Base-by-base conservation (phyloP, 306 rosid genomes). In the Phaseolus lunatus region DNA sequence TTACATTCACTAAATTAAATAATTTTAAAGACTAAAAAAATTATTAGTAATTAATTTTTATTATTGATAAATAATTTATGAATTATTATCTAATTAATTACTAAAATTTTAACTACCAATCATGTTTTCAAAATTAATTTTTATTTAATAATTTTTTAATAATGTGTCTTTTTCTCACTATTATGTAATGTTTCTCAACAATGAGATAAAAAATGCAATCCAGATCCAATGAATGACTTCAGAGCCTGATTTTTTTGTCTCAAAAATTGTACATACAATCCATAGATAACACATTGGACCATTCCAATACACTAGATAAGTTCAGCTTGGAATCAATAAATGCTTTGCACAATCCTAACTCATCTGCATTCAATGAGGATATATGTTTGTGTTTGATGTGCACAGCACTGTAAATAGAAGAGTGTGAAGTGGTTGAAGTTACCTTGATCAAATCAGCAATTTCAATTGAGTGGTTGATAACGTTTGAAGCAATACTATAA, bases 401-500 rank as follows among this genome's bases (percentile, higher is more conserved):
- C 45, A 70, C 44, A 61, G 31, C 5, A 14, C 5, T 29, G 1
- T 16, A 15, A 4, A 31, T 37, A 4, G 3, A 15, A 0, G 67
- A 44, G 47, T 61, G 62, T 75, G 9, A 62, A 29, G 16, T 11
- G 5, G 2, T 6, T 11, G 54, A 45, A 23, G 15, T 67, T 78
- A 81, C 81, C 81, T 37, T 26, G 39, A 77, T 26, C 65, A 14
- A 15, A 33, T 64, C 72, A 76, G 75, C 73, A 29, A 75, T 35
- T 26, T 41, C 70, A 57, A 58, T 20, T 1, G 84, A 47, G 39
- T 74, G 82, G 2, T 52, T 64, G 35, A 79, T 50, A 49, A 75
- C 79, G 19, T 47, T 76, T 26, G 82, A 76, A n/a, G 79, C 87
- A 77, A 80, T 63, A 48, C 2, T 35, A 49, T 73, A 44, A 48